Base-by-base conservation (phyloP, 352 stramenopile species). In the Phytopythium aichiense region DNA sequence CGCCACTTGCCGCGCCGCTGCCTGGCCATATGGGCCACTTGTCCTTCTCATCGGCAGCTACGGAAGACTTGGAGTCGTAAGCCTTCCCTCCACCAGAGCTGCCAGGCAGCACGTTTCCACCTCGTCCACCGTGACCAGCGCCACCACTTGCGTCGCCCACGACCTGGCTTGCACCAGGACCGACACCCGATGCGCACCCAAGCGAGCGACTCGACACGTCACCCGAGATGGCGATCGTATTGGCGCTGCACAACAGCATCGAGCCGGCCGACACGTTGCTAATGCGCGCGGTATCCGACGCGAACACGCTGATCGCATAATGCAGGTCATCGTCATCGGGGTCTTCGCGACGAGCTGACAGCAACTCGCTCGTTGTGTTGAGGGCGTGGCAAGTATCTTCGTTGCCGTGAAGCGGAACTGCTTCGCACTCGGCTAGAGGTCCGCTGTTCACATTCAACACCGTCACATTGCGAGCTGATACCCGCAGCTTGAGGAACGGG, bases 1-100 rank as follows among this genome's bases (percentile, higher is more conserved):
- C 78, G 25, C 76, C 76, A 60, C 72, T 87, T 28, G 66, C 58
- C 25, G 81, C 81, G 51, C 79, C 80, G 61, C 81, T 91, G 56
- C 81, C 81, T 16, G 81, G 81, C 81, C 81, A 91, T 63, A 75
- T 73, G 7, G 81, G 81, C 81, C 81, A 91, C 9, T 59, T 59
- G 23, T 59, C 37, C 22, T 46, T 49, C 6, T 12, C 51, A n/a
- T 57, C 18, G 7, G 55, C 56, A 13, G 51, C 55, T 18, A 63
- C 45, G 22, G 16, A 38, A 23, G 54, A 42, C 2, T 62, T 64
- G 53, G 68, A 71, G 50, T 89, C 79, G 45, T 87, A 88, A 1
- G 63, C 56, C 45, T 57, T 35, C 3, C 81, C 81, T 35, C 68
- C 79, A 25, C 79, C 81, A 63, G 49, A 70, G 58, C 78, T 77